These are phyloP conservation scores for Juncus effusus DNA, from an alignment of 176 grass and related monocot species.

Conservation along the genomic window DNA sequence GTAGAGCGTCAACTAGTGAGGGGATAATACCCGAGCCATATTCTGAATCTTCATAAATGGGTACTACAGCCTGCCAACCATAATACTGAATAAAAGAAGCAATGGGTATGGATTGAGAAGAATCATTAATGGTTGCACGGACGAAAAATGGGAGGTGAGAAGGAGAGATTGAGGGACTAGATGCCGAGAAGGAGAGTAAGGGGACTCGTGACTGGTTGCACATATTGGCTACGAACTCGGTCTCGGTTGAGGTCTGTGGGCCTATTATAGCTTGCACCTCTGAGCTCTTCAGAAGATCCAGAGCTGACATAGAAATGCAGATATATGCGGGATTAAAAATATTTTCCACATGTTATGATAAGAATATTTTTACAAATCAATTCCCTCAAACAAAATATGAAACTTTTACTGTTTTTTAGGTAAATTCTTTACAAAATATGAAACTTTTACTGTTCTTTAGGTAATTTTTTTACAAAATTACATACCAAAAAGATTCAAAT, in stretches of 20 bases:
- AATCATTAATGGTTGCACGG: slow-evolving; percentile 48
- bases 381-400: no score
- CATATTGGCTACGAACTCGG: slow-evolving; percentile 44
- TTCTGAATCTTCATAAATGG: slow-evolving; percentile 55
- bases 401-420: no score
- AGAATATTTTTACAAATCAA: no score
- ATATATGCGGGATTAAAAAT: no score
- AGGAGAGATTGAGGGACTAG: slow-evolving; percentile 37
- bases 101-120: slow-evolving; percentile 46
- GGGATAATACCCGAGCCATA: slow-evolving; percentile 51
- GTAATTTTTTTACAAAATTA: no score
- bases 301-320: slow-evolving; percentile 27
- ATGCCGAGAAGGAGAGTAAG: slow-evolving; percentile 58
- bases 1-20: slow-evolving; percentile 42
- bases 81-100: slow-evolving; percentile 39
- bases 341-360: no score
- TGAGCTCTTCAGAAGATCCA: slow-evolving; percentile 51
- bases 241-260: slow-evolving; percentile 24
- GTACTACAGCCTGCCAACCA: slow-evolving; percentile 34
- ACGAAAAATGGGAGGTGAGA: slow-evolving; percentile 55
- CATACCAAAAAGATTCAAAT: no score
- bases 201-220: slow-evolving; percentile 52
- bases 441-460: no score
- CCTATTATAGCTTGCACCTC: slow-evolving; percentile 62
- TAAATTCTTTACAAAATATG: no score